Evolutionary conservation across 1,284 basidiomycete genomes (phyloP).

Genomic region (Sanguinoderma infundibulare): DNA sequence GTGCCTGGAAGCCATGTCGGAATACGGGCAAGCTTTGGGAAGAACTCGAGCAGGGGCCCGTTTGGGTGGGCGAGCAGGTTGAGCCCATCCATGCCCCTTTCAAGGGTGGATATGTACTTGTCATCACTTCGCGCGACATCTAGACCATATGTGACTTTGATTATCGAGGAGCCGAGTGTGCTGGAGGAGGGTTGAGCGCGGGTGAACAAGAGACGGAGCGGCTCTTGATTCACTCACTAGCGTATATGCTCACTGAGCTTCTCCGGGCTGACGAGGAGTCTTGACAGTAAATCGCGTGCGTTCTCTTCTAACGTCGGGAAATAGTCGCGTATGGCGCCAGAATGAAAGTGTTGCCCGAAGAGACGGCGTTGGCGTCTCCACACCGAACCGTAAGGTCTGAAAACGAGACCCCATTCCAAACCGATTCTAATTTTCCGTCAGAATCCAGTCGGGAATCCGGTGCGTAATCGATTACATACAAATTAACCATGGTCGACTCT

Average conservation of each 20-base stretch:
- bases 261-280: constrained; percentile 5
- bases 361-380: constrained; percentile 10
- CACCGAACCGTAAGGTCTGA: not conserved
- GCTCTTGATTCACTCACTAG: constrained; percentile 1
- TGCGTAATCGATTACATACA: not conserved
- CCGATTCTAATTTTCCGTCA: too few species aligned
- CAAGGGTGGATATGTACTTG: constrained; percentile 17
- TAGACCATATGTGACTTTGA: constrained; percentile 11
- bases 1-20: constrained; percentile 16
- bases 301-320: constrained; percentile 2
- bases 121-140: not conserved
- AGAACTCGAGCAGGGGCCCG: constrained; percentile 6
- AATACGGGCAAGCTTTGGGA: constrained; percentile 4
- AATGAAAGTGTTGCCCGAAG: constrained; percentile 13
- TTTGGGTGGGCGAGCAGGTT: constrained; percentile 1
- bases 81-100: not conserved
- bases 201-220: not conserved
- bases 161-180: constrained; percentile 7
- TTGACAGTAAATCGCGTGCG: constrained; percentile 5
- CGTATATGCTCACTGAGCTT: constrained; percentile 5
- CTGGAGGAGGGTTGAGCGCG: not conserved
- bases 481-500: constrained; percentile 5
- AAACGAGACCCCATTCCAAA: constrained; percentile 4
- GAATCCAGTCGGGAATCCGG: not conserved
- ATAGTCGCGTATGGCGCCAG: constrained; percentile 1